phyloP scores from a whole-genome alignment of 2,329 filamentous ascomycete species.

The Dryadomyces sulphureus region DNA sequence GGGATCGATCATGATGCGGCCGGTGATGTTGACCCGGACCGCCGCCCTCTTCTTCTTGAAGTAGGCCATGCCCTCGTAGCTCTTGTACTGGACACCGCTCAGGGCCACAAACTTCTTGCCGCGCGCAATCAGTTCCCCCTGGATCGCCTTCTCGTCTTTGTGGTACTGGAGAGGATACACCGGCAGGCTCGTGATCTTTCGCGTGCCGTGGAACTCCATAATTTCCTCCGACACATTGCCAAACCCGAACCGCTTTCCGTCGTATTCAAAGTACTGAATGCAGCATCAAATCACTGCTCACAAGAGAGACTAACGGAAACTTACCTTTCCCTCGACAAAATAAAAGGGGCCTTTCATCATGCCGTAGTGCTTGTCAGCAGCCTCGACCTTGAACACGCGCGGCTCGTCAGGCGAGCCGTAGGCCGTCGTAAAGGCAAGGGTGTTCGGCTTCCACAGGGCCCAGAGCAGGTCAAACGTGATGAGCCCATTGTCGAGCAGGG shows the following conservation, averaged over 20 bases:
- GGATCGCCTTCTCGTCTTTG: slow-evolving; percentile 51
- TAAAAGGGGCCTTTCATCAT: slow-evolving; percentile 65
- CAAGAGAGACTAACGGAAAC: not conserved
- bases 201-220: slow-evolving; percentile 60
- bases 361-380: slow-evolving; percentile 52
- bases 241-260: slow-evolving; percentile 73
- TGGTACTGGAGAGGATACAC: slow-evolving; percentile 73
- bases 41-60: slow-evolving; percentile 64
- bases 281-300: not conserved
- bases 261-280: slow-evolving; percentile 62
- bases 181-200: slow-evolving; percentile 65
- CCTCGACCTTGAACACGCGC: slow-evolving; percentile 68
- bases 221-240: slow-evolving; percentile 58
- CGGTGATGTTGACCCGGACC: slow-evolving; percentile 71
- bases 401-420: slow-evolving; percentile 67
- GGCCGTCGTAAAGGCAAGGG: slow-evolving; percentile 60
- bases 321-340: slow-evolving; percentile 50
- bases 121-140: slow-evolving; percentile 55
- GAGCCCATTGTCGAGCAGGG: slow-evolving; percentile 64
- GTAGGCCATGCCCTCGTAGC: slow-evolving; percentile 73
- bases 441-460: slow-evolving; percentile 81
- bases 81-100: slow-evolving; percentile 71
- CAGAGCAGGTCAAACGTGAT: slow-evolving; percentile 83
- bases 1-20: slow-evolving; percentile 78
- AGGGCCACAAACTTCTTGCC: slow-evolving; percentile 74